Conservation (phyloP, 2,329 filamentous ascomycete genomes). For the Aspergillus sp. region DNA sequence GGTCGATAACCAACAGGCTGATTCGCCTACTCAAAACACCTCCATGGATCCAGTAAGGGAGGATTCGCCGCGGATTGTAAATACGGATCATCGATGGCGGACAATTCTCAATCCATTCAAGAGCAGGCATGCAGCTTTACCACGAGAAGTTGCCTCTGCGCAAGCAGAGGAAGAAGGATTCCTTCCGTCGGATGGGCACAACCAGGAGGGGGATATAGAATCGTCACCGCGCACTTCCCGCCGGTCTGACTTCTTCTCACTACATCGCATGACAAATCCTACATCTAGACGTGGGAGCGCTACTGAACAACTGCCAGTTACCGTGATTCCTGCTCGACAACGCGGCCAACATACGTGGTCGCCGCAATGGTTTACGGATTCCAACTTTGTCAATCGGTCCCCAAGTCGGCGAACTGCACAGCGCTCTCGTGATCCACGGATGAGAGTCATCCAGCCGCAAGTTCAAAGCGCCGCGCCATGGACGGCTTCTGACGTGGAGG, state of each 20-base stretch:
- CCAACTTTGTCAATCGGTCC: constrained; percentile 22
- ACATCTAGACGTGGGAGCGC: constrained; percentile 37
- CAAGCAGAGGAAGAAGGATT: constrained; percentile 47
- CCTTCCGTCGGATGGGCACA: constrained; percentile 18
- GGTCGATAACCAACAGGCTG: constrained; percentile 12
- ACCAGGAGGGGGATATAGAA: constrained; percentile 43
- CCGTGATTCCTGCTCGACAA: constrained; percentile 61
- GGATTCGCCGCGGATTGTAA: constrained; percentile 34
- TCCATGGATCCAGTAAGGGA: constrained; percentile 24
- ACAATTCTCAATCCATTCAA: constrained; percentile 58
- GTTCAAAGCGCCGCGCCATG: constrained; percentile 55
- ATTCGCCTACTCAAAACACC: constrained; percentile 17
- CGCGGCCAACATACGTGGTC: constrained; percentile 57
- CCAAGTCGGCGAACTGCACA: constrained; percentile 15
- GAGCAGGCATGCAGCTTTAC: constrained; percentile 57
- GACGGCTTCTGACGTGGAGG: constrained; percentile 45
- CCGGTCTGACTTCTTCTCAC: constrained; percentile 50
- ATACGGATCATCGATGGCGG: constrained; percentile 46
- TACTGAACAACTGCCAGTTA: constrained; percentile 54
- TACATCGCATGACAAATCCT: constrained; percentile 46
- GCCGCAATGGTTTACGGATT: constrained; percentile 38
- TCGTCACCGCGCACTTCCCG: constrained; percentile 44
- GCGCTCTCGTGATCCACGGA: constrained; percentile 37
- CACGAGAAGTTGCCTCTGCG: constrained; percentile 60
- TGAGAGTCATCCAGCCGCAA: constrained; percentile 62